Evolutionary conservation across 2,329 filamentous ascomycete genomes (phyloP), one percentile per base, ranked within the genome.

Genomic region (Cladosporium sp.): DNA sequence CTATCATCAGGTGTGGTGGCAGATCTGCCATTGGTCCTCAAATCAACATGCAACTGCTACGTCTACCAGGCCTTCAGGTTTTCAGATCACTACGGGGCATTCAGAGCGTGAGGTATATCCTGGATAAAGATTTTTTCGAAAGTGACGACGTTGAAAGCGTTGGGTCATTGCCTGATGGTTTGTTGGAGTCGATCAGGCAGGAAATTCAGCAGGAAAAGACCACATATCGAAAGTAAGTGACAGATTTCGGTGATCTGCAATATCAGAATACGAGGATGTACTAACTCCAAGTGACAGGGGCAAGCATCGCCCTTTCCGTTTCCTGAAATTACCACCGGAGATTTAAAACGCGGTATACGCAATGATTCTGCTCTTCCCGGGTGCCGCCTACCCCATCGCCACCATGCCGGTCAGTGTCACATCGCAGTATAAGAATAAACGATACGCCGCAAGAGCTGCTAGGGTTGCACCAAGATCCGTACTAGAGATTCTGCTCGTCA

Each of bases 401-500:
- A n/a, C 17, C n/a, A 17, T 2, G n/a, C 45, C 47, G 6, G 8
- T 32, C 28, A 32, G 4, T 32, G 28, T 10, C 24, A 28, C 25
- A 7, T 4, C 40, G 5, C 40, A 22, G 6, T 25, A 24, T 9
- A 22, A 24, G 12, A 17, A 10, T 24, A 32, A n/a, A 24, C 10
- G 9, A 3, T 3, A 32, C 13, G 2, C 22, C 8, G 15, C 17
- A 17, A 17, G 39, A 19, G 39, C 5, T 2, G 15, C 22, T 17
- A 3, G n/a, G 5, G 4, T 15, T 4, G 44, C 17, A 8, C 44
- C 44, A 9, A 9, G 15, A 8, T 61, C 72, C 9, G 68, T 70
- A 6, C 65, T 75, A 9, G 66, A 64, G 10, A 68, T 82, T n/a
- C 74, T 75, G 59, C 67, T 61, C 10, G 64, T 75, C 15, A 77